phyloP scores from a whole-genome alignment of 495 filamentous ascomycete species.

The Podospora bellae-mahoneyi region DNA sequence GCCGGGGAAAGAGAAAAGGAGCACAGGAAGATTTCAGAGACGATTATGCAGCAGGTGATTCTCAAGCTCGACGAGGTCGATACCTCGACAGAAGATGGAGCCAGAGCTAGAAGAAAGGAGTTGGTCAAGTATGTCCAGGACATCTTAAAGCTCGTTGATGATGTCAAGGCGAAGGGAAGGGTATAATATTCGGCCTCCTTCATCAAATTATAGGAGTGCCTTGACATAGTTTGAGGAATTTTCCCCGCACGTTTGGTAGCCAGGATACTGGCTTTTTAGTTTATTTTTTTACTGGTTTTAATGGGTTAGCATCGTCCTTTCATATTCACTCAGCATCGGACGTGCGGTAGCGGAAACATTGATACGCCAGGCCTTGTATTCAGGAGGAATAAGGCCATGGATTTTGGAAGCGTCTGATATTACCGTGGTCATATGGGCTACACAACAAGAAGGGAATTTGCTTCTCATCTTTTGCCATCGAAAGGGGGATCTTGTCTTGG shows the following conservation, averaged over 20 bases:
- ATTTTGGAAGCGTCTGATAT: background rate
- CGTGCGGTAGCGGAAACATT: background rate
- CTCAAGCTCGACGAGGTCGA: constrained; percentile 85
- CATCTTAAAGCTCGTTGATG: constrained; percentile 62
- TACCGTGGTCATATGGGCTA: background rate
- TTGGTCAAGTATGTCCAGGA: constrained; percentile 73
- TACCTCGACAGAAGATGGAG: constrained; percentile 60
- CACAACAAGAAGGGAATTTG: background rate
- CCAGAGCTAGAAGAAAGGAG: constrained; percentile 65
- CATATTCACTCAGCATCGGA: background rate
- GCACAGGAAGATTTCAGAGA: constrained; percentile 77
- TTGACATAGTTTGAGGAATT: background rate
- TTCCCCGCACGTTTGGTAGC: background rate
- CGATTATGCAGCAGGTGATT: constrained; percentile 75
- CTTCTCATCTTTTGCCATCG: background rate
- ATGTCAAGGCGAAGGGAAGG: constrained; percentile 19
- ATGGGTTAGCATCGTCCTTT: background rate
- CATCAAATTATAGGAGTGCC: background rate
- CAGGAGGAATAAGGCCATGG: background rate
- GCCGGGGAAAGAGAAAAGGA: constrained; percentile 68
- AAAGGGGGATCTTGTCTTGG: background rate
- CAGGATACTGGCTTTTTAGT: background rate
- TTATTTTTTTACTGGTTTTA: background rate
- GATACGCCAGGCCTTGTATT: background rate
- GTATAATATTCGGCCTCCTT: background rate